A percentile compares a stretch with the other conserved stretches of the same genome.
phyloP scores from a whole-genome alignment of 2,329 filamentous ascomycete species.

The Ophiostoma tasmaniense region DNA sequence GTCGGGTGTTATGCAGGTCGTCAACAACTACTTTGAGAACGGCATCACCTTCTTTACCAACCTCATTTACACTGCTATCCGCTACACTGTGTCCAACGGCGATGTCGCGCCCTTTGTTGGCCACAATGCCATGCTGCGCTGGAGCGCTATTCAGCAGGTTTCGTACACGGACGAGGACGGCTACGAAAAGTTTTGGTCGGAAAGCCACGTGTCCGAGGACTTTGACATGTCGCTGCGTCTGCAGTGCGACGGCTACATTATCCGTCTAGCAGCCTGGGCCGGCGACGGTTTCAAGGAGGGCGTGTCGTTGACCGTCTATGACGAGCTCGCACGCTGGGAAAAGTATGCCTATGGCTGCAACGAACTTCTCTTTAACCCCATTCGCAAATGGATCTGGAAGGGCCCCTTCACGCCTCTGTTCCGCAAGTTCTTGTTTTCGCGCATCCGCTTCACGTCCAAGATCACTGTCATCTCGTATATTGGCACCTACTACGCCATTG shows the following conservation, averaged over 20 bases:
- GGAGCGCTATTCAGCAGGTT: slow-evolving; percentile 67
- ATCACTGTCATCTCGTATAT: slow-evolving; percentile 70
- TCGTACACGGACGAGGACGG: slow-evolving; percentile 61
- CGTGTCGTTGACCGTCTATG: slow-evolving; percentile 75
- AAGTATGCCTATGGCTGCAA: slow-evolving; percentile 82
- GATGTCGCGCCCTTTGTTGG: slow-evolving; percentile 73
- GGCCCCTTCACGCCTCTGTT: slow-evolving; percentile 76
- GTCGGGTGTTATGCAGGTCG: slow-evolving; percentile 71
- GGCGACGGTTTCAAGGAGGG: slow-evolving; percentile 75
- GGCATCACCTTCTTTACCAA: slow-evolving; percentile 66
- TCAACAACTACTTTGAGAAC: slow-evolving; percentile 63
- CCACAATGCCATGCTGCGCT: slow-evolving; percentile 70
- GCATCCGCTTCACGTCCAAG: slow-evolving; percentile 67
- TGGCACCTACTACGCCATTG: slow-evolving; percentile 73
- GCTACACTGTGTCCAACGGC: slow-evolving; percentile 67
- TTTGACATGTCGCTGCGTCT: slow-evolving; percentile 75
- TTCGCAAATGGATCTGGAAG: slow-evolving; percentile 61
- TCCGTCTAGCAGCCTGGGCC: slow-evolving; percentile 64
- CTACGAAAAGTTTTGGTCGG: slow-evolving; percentile 75
- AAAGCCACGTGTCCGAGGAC: slow-evolving; percentile 71
- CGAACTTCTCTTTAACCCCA: slow-evolving; percentile 71
- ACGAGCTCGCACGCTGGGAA: slow-evolving; percentile 77
- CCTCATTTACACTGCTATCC: slow-evolving; percentile 67
- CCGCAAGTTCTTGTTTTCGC: slow-evolving; percentile 62
- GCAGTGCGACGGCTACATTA: slow-evolving; percentile 63